Conservation (phyloP, 2,329 filamentous ascomycete genomes). For the Fusarium drepaniforme region DNA sequence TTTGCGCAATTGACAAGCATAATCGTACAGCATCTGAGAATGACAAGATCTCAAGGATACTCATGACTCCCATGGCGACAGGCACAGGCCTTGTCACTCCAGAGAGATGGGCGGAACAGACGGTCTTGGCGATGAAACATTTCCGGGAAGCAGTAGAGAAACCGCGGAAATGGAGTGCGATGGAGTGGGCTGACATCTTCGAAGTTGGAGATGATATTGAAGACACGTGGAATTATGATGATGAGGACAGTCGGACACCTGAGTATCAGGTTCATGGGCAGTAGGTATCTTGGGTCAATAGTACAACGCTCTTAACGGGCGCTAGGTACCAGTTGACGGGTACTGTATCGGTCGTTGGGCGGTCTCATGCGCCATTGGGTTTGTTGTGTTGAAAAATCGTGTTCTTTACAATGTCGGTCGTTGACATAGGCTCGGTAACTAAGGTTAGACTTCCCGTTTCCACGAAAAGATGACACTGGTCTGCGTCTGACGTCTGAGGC, state of each 20-base stretch:
- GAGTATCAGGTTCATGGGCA: not conserved
- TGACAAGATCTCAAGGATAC: constrained; percentile 53
- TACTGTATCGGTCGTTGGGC: not conserved
- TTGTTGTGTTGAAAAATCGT: not conserved
- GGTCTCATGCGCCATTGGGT: not conserved
- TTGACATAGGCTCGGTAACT: not conserved
- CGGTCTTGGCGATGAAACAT: constrained; percentile 63
- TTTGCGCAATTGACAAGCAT: constrained; percentile 61
- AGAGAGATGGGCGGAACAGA: constrained; percentile 64
- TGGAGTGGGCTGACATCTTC: constrained; percentile 50
- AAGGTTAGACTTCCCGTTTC: not conserved
- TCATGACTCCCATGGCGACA: constrained; percentile 65
- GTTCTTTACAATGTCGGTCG: not conserved
- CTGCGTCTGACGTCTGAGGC: not conserved
- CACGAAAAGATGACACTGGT: not conserved
- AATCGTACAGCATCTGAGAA: constrained; percentile 49
- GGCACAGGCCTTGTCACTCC: constrained; percentile 59
- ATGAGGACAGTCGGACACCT: not conserved
- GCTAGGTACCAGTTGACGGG: not conserved
- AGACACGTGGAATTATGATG: constrained; percentile 1
- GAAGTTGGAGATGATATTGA: not conserved
- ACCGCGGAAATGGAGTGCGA: constrained; percentile 55
- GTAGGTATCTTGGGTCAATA: not conserved
- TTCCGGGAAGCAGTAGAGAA: constrained; percentile 59
- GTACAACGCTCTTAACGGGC: not conserved